Evolutionary conservation across 169 alveolate genomes (phyloP), one percentile per base, ranked within the genome.

Genomic region (Cryptosporidium ryanae): DNA sequence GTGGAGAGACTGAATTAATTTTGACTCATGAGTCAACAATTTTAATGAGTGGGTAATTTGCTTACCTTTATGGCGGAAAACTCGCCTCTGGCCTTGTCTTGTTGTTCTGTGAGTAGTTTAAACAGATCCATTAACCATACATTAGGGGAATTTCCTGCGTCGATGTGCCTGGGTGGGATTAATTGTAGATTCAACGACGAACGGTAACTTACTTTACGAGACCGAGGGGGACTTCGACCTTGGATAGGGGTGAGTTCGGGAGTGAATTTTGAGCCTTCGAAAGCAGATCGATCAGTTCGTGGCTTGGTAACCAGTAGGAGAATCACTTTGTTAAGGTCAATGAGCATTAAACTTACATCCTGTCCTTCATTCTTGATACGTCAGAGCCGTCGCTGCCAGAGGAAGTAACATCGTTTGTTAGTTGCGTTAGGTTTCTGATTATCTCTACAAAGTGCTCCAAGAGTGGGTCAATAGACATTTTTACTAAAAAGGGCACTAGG

Each of bases 21-120:
- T 68, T 54, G 52, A 3, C 23, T 27, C 5, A 8, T 32, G n/a
- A 31, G 27, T 13, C 15, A 32, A 18, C 23, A 7, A 7, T 21
- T 7, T 5, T 61, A 13, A 17, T 15, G 43, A 1, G 59, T 15
- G 21, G 38, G 15, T 1, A 0, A 3, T 21, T 21, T 21, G 59
- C 87, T 76, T 59, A 76, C 87, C n/a, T 44, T 55, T 12, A 76
- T 17, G n/a, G 71, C 52, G 6, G 63, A 27, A 10, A 46, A 57
- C 38, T 76, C 87, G 34, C 87, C 87, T 27, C 87, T 76, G 27
- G 71, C 87, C 12, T 50, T 76, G 25, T 76, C 64, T 8, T 59
- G 57, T 31, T 76, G 76, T 48, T 55, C 71, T 8, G 57, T 63
- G 5, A 76, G 64, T 25, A 76, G 71, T 32, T 61, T 13, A 15